phyloP scores from a whole-genome alignment of 176 grass and related monocot genomes.

The Juncus inflexus region DNA sequence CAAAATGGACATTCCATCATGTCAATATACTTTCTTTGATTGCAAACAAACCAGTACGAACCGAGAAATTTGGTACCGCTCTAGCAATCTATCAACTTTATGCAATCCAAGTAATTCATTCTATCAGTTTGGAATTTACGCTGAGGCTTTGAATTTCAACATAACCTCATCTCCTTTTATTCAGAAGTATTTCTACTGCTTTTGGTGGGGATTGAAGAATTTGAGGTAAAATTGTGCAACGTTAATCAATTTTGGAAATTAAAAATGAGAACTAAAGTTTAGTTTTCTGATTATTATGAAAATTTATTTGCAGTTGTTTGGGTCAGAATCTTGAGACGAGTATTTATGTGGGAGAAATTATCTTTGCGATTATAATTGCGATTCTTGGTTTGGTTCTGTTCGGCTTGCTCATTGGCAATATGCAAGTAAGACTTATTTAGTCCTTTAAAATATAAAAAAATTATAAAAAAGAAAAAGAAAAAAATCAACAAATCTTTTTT shows the following conservation, averaged over 20 bases:
- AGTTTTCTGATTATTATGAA: not conserved
- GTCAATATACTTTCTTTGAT: constrained; percentile 62
- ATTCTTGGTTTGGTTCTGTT: constrained; percentile 85
- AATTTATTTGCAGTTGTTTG: constrained; percentile 47
- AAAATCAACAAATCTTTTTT: no score
- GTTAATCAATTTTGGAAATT: not conserved
- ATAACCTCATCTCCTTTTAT: constrained; percentile 68
- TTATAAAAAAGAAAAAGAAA: not conserved
- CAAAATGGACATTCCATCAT: constrained; percentile 38
- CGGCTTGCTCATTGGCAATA: constrained; percentile 89
- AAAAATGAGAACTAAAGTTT: not conserved
- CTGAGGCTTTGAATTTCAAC: constrained; percentile 50
- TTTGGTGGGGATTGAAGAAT: constrained; percentile 99
- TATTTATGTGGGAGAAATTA: constrained; percentile 56
- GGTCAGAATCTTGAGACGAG: constrained; percentile 86
- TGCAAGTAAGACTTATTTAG: constrained; percentile 62
- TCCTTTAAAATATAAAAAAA: constrained; percentile 3
- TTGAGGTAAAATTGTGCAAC: constrained; percentile 44
- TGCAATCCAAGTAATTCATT: constrained; percentile 53
- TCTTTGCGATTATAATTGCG: constrained; percentile 71
- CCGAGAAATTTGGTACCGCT: constrained; percentile 39
- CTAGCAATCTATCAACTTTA: constrained; percentile 45
- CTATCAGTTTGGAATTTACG: constrained; percentile 84
- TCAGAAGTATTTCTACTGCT: constrained; percentile 94
- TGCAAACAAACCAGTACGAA: constrained; percentile 40